phyloP scores from a whole-genome alignment of 179 eudicot genomes.

The Silene vulgaris region DNA sequence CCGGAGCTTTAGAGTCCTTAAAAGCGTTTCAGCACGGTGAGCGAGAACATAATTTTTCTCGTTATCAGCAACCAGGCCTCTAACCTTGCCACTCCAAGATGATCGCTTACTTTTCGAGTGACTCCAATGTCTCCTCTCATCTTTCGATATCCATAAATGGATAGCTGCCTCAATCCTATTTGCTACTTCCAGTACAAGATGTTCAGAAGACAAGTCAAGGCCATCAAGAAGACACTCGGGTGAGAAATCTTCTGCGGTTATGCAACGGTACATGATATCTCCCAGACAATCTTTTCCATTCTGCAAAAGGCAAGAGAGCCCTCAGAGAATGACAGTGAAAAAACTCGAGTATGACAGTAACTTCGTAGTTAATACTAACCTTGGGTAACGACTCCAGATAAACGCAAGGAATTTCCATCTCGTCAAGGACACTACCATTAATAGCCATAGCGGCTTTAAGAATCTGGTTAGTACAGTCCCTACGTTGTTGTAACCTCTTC shows the following conservation, averaged over 20 bases:
- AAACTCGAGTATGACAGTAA: too few species aligned
- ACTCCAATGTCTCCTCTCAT: constrained; percentile 38
- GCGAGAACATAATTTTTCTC: constrained; percentile 62
- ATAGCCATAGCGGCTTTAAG: constrained; percentile 94
- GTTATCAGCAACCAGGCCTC: constrained; percentile 63
- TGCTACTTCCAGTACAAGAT: constrained; percentile 75
- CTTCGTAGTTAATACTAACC: constrained; percentile 31
- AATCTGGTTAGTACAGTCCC: constrained; percentile 88
- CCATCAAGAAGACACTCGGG: constrained; percentile 79
- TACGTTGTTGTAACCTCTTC: constrained; percentile 77
- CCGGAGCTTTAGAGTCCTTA: constrained; percentile 59
- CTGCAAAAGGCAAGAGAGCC: constrained; percentile 31
- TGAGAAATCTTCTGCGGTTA: constrained; percentile 63
- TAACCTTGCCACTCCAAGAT: constrained; percentile 84
- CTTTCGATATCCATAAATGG: constrained; percentile 66
- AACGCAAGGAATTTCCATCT: constrained; percentile 84
- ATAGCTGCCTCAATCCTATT: constrained; percentile 88
- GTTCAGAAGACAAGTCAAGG: constrained; percentile 79
- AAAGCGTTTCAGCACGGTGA: constrained; percentile 64
- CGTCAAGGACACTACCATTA: constrained; percentile 73
- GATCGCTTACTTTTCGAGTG: constrained; percentile 47
- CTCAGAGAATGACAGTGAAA: too few species aligned
- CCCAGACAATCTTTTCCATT: constrained; percentile 86
- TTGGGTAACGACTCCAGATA: constrained; percentile 87
- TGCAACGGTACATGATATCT: constrained; percentile 66